These are phyloP conservation scores for Diutina siamensis DNA, from an alignment of 1,139 yeast species.

Conservation along the genomic window DNA sequence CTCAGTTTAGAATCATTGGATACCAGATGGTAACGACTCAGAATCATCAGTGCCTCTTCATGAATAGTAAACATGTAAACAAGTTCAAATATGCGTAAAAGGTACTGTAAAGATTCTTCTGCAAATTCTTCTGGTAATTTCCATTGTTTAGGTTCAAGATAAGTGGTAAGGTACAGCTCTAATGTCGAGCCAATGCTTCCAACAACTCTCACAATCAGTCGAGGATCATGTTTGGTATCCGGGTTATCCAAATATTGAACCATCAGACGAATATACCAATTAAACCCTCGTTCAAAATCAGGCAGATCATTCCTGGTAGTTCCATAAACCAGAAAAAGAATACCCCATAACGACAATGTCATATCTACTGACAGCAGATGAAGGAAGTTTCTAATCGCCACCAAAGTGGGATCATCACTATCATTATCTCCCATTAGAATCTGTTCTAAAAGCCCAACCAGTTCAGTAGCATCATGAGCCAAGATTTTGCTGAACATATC, in stretches of 20 bases:
- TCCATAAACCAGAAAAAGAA: constrained; percentile 52
- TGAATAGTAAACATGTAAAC: constrained; percentile 34
- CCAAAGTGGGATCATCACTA: neutral
- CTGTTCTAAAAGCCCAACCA: neutral
- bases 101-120: constrained; percentile 8
- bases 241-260: constrained; percentile 21
- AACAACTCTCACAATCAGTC: constrained; percentile 18
- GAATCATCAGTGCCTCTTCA: constrained; percentile 37
- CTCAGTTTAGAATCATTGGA: constrained; percentile 19
- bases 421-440: neutral
- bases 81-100: constrained; percentile 25
- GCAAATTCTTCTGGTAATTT: constrained; percentile 6
- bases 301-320: constrained; percentile 17
- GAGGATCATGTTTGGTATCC: constrained; percentile 10
- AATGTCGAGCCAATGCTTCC: constrained; percentile 36
- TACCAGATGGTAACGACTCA: constrained; percentile 21
- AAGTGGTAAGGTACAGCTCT: constrained; percentile 14
- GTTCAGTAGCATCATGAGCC: constrained; percentile 6
- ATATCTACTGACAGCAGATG: constrained; percentile 53
- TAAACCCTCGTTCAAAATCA: constrained; percentile 42
- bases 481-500: constrained; percentile 6
- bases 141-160: constrained; percentile 12
- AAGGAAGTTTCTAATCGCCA: constrained; percentile 17
- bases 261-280: constrained; percentile 34
- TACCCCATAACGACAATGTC: constrained; percentile 65